These are phyloP conservation scores for Dittrichia graveolens DNA, from an alignment of 129 eudicot genomes.

Conservation along the genomic window DNA sequence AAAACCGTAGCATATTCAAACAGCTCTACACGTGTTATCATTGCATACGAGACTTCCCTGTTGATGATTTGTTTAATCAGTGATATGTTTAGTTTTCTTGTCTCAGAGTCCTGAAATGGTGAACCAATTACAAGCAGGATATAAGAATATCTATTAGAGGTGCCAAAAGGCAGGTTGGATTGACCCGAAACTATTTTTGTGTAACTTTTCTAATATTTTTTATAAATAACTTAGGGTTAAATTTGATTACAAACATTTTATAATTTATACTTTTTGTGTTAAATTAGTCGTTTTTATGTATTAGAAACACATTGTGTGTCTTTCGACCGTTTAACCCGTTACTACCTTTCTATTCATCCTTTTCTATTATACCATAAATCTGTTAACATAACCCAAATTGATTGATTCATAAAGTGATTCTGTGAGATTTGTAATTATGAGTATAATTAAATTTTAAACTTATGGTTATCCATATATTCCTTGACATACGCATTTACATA, in stretches of 20 bases:
- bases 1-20: background rate
- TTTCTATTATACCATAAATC: background rate
- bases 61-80: background rate
- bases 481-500: constrained; percentile 56
- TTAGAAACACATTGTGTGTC: background rate
- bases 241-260: background rate
- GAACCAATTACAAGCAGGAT: background rate
- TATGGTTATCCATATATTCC: constrained; percentile 34
- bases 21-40: background rate
- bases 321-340: background rate
- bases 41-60: background rate
- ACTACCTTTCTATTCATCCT: background rate
- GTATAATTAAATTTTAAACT: background rate
- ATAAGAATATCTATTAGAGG: background rate
- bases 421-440: background rate
- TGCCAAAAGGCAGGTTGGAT: no score
- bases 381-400: background rate
- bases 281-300: background rate
- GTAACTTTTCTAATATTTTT: no score
- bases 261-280: no score
- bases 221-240: background rate
- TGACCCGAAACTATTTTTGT: no score
- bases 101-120: background rate
- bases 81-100: background rate
- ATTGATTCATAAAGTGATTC: background rate